Conservation (phyloP, 1,139 yeast genomes). For the Yamadazyma kanchanaburiensis region DNA sequence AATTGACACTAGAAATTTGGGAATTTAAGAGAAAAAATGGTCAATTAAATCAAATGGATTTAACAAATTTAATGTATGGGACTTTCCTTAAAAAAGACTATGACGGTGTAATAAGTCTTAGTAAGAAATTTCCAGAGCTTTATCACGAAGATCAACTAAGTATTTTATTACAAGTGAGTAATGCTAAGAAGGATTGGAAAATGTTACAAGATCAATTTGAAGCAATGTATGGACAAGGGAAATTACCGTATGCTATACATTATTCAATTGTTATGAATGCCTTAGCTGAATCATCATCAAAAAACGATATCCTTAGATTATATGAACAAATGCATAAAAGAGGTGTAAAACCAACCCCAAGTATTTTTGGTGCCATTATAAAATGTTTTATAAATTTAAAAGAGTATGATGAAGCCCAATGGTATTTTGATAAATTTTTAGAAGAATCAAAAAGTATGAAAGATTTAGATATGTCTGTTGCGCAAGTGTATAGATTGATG, state of each 20-base stretch:
- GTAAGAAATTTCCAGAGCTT: constrained; percentile 20
- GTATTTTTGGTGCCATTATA: constrained; percentile 49
- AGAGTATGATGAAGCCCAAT: constrained; percentile 39
- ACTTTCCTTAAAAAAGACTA: constrained; percentile 20
- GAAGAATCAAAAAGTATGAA: constrained; percentile 3
- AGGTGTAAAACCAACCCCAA: constrained; percentile 45
- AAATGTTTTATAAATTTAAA: constrained; percentile 42
- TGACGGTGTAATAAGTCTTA: constrained; percentile 23
- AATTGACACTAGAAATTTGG: constrained; percentile 22
- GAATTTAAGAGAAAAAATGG: constrained; percentile 11
- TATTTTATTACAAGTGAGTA: constrained; percentile 45
- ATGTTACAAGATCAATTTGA: constrained; percentile 63
- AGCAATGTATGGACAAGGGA: constrained; percentile 53
- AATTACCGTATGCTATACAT: constrained; percentile 54
- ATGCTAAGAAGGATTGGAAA: constrained; percentile 54
- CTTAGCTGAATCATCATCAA: constrained; percentile 55
- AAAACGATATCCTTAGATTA: constrained; percentile 49
- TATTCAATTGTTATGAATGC: constrained; percentile 66
- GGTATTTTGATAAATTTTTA: constrained; percentile 18
- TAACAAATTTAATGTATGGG: constrained; percentile 29
- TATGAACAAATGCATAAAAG: constrained; percentile 46
- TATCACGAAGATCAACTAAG: constrained; percentile 42
- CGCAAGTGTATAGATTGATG: constrained; percentile 21
- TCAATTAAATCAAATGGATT: constrained; percentile 18
- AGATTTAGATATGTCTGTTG: constrained; percentile 4